Conservation (phyloP, 306 rosid species). For the Sesbania bispinosa region DNA sequence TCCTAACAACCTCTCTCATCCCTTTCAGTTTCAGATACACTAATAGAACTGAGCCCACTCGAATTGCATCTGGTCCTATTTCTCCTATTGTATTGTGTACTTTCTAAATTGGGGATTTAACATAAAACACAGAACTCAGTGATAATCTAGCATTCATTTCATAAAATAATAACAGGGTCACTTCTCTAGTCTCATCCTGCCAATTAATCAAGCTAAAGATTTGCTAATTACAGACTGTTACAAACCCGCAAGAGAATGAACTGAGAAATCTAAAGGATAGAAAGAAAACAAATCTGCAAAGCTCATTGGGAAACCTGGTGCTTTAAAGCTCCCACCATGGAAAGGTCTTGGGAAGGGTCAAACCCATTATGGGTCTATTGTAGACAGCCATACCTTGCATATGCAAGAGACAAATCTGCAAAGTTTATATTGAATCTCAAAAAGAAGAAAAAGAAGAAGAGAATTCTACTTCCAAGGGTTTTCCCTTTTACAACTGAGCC, state of each 20-base stretch:
- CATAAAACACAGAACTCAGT: neutral
- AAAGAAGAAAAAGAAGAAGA: neutral
- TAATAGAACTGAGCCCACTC: too few species aligned
- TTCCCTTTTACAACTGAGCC: neutral
- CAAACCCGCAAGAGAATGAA: neutral
- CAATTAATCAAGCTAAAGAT: neutral
- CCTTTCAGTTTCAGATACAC: too few species aligned
- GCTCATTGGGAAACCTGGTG: too few species aligned
- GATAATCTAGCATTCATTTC: neutral
- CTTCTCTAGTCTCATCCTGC: neutral
- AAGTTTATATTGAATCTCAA: neutral
- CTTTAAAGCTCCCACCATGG: too few species aligned
- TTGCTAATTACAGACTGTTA: neutral
- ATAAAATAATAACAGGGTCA: neutral
- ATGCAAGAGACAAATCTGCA: neutral
- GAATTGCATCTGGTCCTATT: too few species aligned
- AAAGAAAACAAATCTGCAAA: neutral
- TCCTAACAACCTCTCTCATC: too few species aligned
- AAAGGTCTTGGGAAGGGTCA: too few species aligned
- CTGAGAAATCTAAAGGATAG: neutral
- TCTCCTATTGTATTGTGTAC: too few species aligned
- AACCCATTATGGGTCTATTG: too few species aligned
- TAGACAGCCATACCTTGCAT: too few species aligned
- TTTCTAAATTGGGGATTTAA: too few species aligned
- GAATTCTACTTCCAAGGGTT: neutral